phyloP scores from a whole-genome alignment of 345 rosid genomes.

The Kandelia obovata region DNA sequence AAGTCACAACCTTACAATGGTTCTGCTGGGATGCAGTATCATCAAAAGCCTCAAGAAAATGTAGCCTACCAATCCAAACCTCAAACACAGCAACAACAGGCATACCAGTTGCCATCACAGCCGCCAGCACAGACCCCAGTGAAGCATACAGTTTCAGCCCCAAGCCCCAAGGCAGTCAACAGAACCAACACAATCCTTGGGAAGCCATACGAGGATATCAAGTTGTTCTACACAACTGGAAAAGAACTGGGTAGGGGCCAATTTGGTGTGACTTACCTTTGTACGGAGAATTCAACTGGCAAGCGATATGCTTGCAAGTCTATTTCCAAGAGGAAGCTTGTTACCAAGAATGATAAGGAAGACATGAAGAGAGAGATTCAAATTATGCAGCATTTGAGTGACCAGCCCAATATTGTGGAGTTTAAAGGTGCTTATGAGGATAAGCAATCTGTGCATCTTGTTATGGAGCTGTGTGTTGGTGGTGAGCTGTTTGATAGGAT shows the following conservation, averaged over 20 bases:
- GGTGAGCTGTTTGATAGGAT: slow-evolving; percentile 28
- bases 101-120: slow-evolving; percentile 28
- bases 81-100: slow-evolving; percentile 15
- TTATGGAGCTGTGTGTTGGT: slow-evolving; percentile 31
- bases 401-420: slow-evolving; percentile 31
- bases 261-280: slow-evolving; percentile 32
- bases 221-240: slow-evolving; percentile 14
- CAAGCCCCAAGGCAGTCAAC: slow-evolving; percentile 39
- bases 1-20: slow-evolving; percentile 29
- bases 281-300: slow-evolving; percentile 24
- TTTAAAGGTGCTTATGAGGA: slow-evolving; percentile 35
- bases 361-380: slow-evolving; percentile 36
- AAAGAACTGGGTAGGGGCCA: slow-evolving; percentile 34
- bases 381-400: slow-evolving; percentile 33
- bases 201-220: slow-evolving; percentile 26
- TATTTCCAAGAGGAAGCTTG: slow-evolving; percentile 29
- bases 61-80: slow-evolving; percentile 21
- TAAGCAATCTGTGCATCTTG: slow-evolving; percentile 28
- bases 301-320: slow-evolving; percentile 28
- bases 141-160: slow-evolving; percentile 31
- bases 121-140: slow-evolving; percentile 28
- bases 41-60: slow-evolving; percentile 35
- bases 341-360: slow-evolving; percentile 25
- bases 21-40: slow-evolving; percentile 18
- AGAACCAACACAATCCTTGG: slow-evolving; percentile 27